Evolutionary conservation across 2,329 filamentous ascomycete genomes (phyloP), one percentile per base, ranked within the genome.

Genomic region (Paraphaeosphaeria minitans): DNA sequence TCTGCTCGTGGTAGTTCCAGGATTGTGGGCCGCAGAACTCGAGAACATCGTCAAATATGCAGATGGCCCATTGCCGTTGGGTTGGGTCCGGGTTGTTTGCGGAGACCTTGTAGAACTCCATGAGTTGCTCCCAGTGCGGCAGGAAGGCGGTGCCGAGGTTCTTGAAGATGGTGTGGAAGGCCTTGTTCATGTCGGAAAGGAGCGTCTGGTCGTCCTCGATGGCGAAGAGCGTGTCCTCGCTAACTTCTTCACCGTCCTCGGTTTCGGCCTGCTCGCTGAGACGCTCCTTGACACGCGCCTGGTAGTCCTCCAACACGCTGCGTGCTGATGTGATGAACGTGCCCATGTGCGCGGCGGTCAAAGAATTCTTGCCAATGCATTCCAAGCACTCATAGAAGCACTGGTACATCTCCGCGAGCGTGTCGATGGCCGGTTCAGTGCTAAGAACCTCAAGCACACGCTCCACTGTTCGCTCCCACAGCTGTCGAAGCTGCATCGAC

Each of bases 381-480:
- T 98, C 94, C 8, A 99, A 89, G 27, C 92, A 97, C 77, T 99
- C 95, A 77, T 99, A 99, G 82, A 99, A 99, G 82, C 95, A 99
- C 78, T 98, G 94, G 79, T 97, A 99, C 92, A 99, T 97, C 79
- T 98, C 95, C 1, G 95, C 94, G 48, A 99, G 85, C 0, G 95
- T 97, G 70, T 99, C 95, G 59, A 99, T 93, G 1, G 93, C 93
- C 21, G 95, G 94, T 80, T 99, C 95, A 0, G 93, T 93, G 61
- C 89, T 92, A 41, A 99, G 84, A 1, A 97, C 93, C 77, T 98
- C 95, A 12, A 99, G 87, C 37, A 98, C 85, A 80, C 97, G 97
- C 69, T 92, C 90, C 10, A 95, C 89, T 4, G 93, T 96, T 56
- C 85, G 88, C 61, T 84, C 85, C 95, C 95, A 99, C 50, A 99